phyloP scores from a whole-genome alignment of 2,329 filamentous ascomycete species.

The Penicillium sp. region DNA sequence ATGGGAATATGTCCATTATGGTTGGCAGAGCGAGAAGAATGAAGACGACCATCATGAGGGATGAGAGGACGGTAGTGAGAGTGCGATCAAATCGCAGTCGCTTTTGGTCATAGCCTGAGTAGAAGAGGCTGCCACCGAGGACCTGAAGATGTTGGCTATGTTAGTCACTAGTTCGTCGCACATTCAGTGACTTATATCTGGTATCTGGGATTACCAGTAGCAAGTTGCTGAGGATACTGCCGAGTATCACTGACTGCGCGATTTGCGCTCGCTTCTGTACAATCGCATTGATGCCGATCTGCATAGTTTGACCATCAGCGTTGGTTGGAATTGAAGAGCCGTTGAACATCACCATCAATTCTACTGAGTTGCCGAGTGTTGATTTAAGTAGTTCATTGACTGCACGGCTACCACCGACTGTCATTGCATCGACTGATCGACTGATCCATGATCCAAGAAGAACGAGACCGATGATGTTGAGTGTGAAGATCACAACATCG shows the following conservation, averaged over 20 bases:
- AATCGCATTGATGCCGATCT: constrained; percentile 64
- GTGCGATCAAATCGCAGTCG: constrained; percentile 19
- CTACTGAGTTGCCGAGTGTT: constrained; percentile 80
- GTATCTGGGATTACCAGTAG: constrained; percentile 58
- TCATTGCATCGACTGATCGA: constrained; percentile 79
- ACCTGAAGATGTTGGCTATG: constrained; percentile 4
- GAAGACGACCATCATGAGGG: constrained; percentile 21
- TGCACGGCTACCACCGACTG: constrained; percentile 62
- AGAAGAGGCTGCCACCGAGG: constrained; percentile 14
- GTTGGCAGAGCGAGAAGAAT: constrained; percentile 20
- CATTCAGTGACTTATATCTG: not conserved
- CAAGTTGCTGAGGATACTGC: constrained; percentile 80
- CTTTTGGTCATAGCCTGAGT: constrained; percentile 19
- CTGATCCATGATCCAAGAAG: constrained; percentile 75
- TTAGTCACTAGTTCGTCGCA: not conserved
- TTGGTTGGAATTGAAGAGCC: not conserved
- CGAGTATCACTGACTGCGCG: constrained; percentile 81
- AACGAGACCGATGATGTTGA: constrained; percentile 86
- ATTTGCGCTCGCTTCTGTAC: constrained; percentile 68
- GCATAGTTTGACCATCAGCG: not conserved
- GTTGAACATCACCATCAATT: constrained; percentile 65
- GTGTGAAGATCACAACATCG: constrained; percentile 64
- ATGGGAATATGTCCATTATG: constrained; percentile 19
- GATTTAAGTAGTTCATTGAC: constrained; percentile 80
- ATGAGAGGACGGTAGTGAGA: constrained; percentile 22